Percentiles rank a stretch among this genome's conserved stretches.
Conservation (phyloP, 2,329 filamentous ascomycete species). For the Sporothrix pallida region DNA sequence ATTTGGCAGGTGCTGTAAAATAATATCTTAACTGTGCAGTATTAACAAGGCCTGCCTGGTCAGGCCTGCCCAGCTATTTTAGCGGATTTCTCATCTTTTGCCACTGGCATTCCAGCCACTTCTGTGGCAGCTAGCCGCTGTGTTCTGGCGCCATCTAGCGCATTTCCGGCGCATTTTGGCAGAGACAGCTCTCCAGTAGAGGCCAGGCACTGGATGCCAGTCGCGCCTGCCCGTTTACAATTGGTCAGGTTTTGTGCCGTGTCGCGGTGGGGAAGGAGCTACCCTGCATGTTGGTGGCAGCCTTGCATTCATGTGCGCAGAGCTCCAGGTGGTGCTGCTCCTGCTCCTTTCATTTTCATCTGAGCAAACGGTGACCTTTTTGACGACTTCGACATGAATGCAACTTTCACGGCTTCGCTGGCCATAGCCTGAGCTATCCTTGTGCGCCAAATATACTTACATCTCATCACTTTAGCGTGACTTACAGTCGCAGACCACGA, state of each 20-base stretch:
- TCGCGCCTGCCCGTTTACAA: background rate
- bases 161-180: background rate
- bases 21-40: background rate
- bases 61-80: constrained; percentile 2
- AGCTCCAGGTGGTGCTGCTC: background rate
- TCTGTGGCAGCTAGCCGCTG: constrained; percentile 31
- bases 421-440: constrained; percentile 8
- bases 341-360: background rate
- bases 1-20: constrained; percentile 17
- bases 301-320: constrained; percentile 20
- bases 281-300: background rate
- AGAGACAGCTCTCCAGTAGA: background rate
- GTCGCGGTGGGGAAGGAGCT: constrained; percentile 14
- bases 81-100: constrained; percentile 35
- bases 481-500: background rate
- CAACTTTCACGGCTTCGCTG: background rate
- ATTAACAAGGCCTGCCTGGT: background rate
- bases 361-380: background rate
- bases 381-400: background rate
- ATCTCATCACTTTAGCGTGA: background rate
- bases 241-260: background rate
- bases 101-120: constrained; percentile 38
- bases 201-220: background rate
- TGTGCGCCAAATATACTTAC: background rate
- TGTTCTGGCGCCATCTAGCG: background rate